A percentile compares a stretch with the other conserved stretches of the same genome.
Conservation (phyloP, 306 rosid genomes). For the Fragaria nilgerrensis region DNA sequence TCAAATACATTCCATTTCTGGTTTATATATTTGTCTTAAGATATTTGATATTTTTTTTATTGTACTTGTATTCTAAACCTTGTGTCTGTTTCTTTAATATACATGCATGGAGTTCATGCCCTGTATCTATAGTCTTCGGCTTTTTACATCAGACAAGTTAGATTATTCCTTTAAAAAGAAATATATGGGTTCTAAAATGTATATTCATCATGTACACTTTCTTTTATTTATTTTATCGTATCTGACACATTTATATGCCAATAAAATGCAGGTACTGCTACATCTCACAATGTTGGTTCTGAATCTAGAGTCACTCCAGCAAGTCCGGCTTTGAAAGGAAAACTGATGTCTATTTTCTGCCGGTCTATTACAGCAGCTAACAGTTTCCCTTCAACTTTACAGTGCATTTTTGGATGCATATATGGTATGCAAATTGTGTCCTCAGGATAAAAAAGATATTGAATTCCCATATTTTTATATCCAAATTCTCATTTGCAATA, state of each 20-base stretch:
- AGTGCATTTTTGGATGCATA: constrained; percentile 93
- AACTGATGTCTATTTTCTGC: constrained; percentile 87
- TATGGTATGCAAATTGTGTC: constrained; percentile 55
- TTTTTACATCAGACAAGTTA: background rate
- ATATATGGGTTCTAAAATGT: background rate
- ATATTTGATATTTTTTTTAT: background rate
- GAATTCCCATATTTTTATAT: background rate
- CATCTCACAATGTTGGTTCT: constrained; percentile 51
- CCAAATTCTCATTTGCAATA: background rate
- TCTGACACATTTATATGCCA: constrained; percentile 18
- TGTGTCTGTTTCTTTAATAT: background rate
- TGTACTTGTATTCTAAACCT: background rate
- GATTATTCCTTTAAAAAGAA: background rate
- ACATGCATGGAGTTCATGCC: background rate
- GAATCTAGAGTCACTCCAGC: constrained; percentile 79
- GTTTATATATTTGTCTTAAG: background rate
- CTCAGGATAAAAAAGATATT: background rate
- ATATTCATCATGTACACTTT: background rate
- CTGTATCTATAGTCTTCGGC: background rate
- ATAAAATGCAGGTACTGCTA: constrained; percentile 58
- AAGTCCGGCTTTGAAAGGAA: constrained; percentile 68
- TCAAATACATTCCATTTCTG: background rate
- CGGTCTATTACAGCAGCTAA: constrained; percentile 90
- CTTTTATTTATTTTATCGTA: background rate
- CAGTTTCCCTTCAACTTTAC: constrained; percentile 90